Evolutionary conservation across 2,329 filamentous ascomycete genomes (phyloP).

Genomic region (Monosporascus sp.): DNA sequence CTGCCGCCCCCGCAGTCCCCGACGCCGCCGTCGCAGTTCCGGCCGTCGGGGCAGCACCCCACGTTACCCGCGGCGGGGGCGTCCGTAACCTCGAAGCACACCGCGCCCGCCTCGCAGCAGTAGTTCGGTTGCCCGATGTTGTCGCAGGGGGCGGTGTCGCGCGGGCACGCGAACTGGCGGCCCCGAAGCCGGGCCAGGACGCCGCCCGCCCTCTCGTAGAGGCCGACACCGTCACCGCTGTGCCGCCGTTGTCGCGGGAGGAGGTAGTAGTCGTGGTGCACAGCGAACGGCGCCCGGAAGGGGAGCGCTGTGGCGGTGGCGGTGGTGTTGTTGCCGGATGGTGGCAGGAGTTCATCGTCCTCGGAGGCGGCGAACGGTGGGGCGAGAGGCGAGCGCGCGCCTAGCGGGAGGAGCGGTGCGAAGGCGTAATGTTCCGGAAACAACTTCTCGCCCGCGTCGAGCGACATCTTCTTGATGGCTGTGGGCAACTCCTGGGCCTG

Average conservation of each 20-base stretch:
- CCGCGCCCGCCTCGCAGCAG: slow-evolving; percentile 64
- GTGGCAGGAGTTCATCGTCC: slow-evolving; percentile 12
- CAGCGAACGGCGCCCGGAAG: slow-evolving; percentile 47
- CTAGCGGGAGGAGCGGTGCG: slow-evolving; percentile 24
- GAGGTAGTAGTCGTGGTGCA: slow-evolving; percentile 33
- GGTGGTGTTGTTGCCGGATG: slow-evolving; percentile 20
- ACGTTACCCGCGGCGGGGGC: slow-evolving; percentile 58
- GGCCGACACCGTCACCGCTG: slow-evolving; percentile 6
- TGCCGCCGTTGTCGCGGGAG: not conserved
- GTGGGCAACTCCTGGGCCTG: slow-evolving; percentile 37
- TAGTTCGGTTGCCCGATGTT: slow-evolving; percentile 62
- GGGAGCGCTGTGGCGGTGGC: slow-evolving; percentile 26
- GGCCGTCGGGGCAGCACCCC: slow-evolving; percentile 68
- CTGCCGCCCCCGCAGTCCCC: slow-evolving; percentile 58
- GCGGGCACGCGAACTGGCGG: slow-evolving; percentile 62
- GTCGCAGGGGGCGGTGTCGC: slow-evolving; percentile 60
- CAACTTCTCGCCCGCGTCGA: slow-evolving; percentile 69
- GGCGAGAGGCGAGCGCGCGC: slow-evolving; percentile 23
- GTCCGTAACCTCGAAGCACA: slow-evolving; percentile 61
- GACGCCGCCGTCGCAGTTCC: slow-evolving; percentile 59
- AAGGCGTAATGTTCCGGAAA: slow-evolving; percentile 62
- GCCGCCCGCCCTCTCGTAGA: slow-evolving; percentile 23
- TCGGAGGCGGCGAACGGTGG: slow-evolving; percentile 19
- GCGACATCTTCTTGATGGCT: slow-evolving; percentile 67
- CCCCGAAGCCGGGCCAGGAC: slow-evolving; percentile 45